Evolutionary conservation across 2,329 filamentous ascomycete genomes (phyloP), one percentile per base, ranked within the genome.

Genomic region (Chaetomiaceae sp.): DNA sequence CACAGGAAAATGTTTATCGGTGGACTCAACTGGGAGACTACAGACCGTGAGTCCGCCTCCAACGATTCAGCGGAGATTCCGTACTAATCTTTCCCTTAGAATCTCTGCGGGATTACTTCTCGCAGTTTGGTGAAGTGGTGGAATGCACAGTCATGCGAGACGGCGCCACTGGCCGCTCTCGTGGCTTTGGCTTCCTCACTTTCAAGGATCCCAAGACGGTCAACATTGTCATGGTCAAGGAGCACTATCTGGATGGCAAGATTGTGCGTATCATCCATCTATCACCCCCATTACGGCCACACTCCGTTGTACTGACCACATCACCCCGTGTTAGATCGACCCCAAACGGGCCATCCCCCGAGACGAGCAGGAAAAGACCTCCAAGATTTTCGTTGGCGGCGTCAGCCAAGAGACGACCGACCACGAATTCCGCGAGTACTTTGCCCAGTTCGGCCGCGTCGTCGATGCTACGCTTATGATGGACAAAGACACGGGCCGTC

Each of bases 131-230:
- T 56, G 94, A 99, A 69, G 94, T 99, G 40, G 81, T 92, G 27
- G 94, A 99, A 74, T 97, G 94, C 69, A 99, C 94, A 14, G 94
- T 99, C n/a, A 99, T 99, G 94, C 84, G 94, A 60, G 94, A 99
- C 71, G 91, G 90, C 57, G 87, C 89, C 45, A 95, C 90, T 9
- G 94, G 94, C 38, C 85, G 94, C 58, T 97, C 94, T 27, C 84
- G 94, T 71, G 94, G 94, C 21, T 99, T 99, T 64, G 94, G 94
- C 27, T 99, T 99, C 73, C 78, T 99, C 57, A 99, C 94, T 0
- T 99, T 99, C 78, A 95, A 89, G 68, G 94, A 99, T 66, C 87
- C 94, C 43, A 96, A 96, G 75, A 96, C 90, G 4, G 94, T 99
- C 61, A 99, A 99, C 69, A 95, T 90, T 61, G 94, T 99, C 59